Conservation (phyloP, 495 filamentous ascomycete genomes). For the Neurospora pannonica region DNA sequence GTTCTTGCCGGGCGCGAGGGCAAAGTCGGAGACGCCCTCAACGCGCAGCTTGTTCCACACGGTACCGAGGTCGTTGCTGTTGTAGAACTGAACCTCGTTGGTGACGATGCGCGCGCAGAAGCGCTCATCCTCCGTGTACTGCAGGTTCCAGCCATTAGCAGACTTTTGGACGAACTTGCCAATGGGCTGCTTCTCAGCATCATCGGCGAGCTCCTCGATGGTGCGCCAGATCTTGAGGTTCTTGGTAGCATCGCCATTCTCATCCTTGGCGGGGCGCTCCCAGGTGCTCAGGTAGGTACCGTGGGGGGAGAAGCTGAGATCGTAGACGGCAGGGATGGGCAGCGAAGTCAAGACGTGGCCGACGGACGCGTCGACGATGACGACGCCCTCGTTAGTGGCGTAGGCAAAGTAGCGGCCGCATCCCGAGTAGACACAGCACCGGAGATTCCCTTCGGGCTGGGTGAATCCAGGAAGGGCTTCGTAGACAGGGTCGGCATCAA, state of each 20-base stretch:
- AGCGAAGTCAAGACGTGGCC: conserved; percentile 71
- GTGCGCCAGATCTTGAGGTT: conserved; percentile 95
- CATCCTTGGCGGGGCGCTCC: conserved; percentile 89
- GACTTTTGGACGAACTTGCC: conserved; percentile 90
- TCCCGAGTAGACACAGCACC: conserved; percentile 90
- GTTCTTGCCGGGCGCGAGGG: conserved; percentile 77
- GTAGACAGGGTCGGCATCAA: conserved; percentile 85
- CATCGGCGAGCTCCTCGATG: conserved; percentile 44
- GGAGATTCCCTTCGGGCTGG: conserved; percentile 85
- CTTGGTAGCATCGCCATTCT: conserved; percentile 82
- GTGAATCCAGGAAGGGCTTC: conserved; percentile 73
- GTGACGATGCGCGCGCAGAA: conserved; percentile 89
- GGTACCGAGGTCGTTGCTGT: conserved; percentile 70
- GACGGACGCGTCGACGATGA: conserved; percentile 69
- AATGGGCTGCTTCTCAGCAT: conserved; percentile 59
- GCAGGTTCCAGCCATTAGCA: conserved; percentile 93
- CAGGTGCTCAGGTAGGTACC: conserved; percentile 93
- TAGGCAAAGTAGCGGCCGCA: conserved; percentile 93
- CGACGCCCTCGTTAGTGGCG: conserved; percentile 81
- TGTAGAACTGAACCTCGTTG: conserved; percentile 95
- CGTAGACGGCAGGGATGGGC: conserved; percentile 72
- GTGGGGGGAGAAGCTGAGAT: conserved; percentile 85
- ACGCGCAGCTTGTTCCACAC: conserved; percentile 93
- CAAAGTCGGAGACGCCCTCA: conserved; percentile 87
- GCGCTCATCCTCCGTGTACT: conserved; percentile 87